Evolutionary conservation across 345 rosid species (phyloP).

Genomic region (Theobroma cacao): DNA sequence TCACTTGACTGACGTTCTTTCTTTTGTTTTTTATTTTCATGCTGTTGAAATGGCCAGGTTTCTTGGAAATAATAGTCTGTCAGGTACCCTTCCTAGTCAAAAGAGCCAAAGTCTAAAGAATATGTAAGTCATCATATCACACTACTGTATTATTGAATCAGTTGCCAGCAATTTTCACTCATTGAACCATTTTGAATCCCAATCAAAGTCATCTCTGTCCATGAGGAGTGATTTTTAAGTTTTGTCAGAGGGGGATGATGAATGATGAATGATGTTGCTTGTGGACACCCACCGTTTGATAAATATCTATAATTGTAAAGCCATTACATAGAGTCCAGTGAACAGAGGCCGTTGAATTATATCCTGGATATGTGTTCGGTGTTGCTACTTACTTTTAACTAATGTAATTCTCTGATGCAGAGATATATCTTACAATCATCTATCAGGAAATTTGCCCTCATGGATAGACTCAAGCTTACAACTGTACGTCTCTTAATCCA

Average conservation of each 20-base stretch:
- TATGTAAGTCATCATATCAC: not conserved
- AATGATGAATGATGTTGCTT: too few relatives aligned
- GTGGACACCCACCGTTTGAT: too few relatives aligned
- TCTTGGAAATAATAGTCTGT: constrained; percentile 9
- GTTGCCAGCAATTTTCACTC: too few relatives aligned
- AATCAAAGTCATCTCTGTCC: too few relatives aligned
- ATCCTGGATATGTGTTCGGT: not conserved
- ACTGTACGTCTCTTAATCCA: not conserved
- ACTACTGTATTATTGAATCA: too few relatives aligned
- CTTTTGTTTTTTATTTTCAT: not conserved
- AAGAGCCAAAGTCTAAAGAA: not conserved
- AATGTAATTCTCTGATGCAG: not conserved
- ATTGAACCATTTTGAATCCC: too few relatives aligned
- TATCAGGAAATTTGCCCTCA: not conserved
- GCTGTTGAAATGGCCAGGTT: constrained; percentile 10
- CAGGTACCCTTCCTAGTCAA: constrained; percentile 3
- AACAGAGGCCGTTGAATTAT: too few relatives aligned
- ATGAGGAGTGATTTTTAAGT: too few relatives aligned
- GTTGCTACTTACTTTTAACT: not conserved
- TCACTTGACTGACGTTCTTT: not conserved
- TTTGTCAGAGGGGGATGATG: too few relatives aligned
- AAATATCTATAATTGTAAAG: too few relatives aligned
- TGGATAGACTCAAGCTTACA: not conserved
- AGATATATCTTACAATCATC: not conserved
- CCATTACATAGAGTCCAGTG: too few relatives aligned